A percentile compares a stretch with the other conserved stretches of the same genome.
These are phyloP conservation scores for Fusarium virguliforme DNA, from an alignment of 2,329 filamentous ascomycete genomes.

Conservation along the genomic window DNA sequence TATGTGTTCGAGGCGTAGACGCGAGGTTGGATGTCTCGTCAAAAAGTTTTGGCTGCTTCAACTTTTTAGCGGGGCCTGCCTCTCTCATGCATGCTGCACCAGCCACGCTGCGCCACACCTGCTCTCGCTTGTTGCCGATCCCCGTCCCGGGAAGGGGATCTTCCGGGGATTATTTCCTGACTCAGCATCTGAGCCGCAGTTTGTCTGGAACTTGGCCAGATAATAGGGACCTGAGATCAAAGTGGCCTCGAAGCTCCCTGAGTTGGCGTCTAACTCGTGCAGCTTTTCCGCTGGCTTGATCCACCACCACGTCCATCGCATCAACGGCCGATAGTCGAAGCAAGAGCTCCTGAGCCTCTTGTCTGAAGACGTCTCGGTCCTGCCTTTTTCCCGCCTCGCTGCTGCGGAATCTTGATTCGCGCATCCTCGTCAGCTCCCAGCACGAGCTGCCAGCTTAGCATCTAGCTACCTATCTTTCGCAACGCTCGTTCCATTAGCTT, in stretches of 20 bases:
- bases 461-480: constrained; percentile 34
- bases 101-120: constrained; percentile 35
- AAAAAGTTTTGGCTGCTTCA: constrained; percentile 50
- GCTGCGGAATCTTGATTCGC: constrained; percentile 34
- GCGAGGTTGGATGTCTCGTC: constrained; percentile 31
- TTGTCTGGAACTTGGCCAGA: constrained; percentile 48
- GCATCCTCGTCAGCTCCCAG: constrained; percentile 45
- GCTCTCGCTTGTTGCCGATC: constrained; percentile 15
- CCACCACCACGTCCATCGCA: constrained; percentile 27
- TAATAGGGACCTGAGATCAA: constrained; percentile 33
- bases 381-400: constrained; percentile 4
- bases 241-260: constrained; percentile 48
- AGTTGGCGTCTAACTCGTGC: constrained; percentile 41
- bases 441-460: constrained; percentile 26
- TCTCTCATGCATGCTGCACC: background rate
- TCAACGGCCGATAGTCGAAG: constrained; percentile 8
- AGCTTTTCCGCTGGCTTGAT: constrained; percentile 43
- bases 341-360: background rate
- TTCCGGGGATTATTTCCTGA: constrained; percentile 44
- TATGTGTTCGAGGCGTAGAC: constrained; percentile 44
- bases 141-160: constrained; percentile 31
- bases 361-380: background rate
- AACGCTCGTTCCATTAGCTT: constrained; percentile 27
- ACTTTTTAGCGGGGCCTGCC: constrained; percentile 54
- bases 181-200: constrained; percentile 40